phyloP scores from a whole-genome alignment of 495 filamentous ascomycete genomes.

The Neurospora sp. region DNA sequence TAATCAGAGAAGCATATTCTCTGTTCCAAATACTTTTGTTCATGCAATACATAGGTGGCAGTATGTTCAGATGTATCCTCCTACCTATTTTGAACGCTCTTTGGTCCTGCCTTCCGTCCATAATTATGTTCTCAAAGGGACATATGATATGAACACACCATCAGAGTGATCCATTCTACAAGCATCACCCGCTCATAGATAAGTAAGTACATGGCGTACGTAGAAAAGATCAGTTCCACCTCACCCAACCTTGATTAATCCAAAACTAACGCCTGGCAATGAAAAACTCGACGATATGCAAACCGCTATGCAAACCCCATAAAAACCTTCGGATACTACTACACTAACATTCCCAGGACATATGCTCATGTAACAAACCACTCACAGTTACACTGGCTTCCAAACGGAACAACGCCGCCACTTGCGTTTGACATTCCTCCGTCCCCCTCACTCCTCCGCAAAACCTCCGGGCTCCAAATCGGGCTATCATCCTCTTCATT shows the following conservation, averaged over 20 bases:
- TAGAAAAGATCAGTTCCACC: not conserved
- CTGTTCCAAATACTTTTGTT: not conserved
- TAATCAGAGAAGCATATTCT: not conserved
- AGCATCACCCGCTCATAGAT: not conserved
- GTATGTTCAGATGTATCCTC: no score
- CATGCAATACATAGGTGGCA: not conserved
- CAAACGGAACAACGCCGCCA: slow-evolving; percentile 5
- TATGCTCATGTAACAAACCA: slow-evolving; percentile 18
- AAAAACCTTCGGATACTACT: not conserved
- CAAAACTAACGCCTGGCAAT: not conserved
- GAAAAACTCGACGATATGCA: not conserved
- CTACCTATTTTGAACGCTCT: no score
- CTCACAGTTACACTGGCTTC: slow-evolving; percentile 20
- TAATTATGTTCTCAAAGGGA: not conserved
- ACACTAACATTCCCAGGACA: not conserved
- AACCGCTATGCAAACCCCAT: not conserved
- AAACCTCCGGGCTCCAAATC: not conserved
- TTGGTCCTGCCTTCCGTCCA: no score
- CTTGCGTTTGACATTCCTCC: not conserved
- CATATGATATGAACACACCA: not conserved
- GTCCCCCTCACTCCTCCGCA: not conserved
- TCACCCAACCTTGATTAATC: not conserved
- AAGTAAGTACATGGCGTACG: not conserved
- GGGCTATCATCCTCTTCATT: not conserved
- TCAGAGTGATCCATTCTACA: not conserved